These are phyloP conservation scores for Diutina siamensis DNA, from an alignment of 1,139 yeast genomes.

Conservation along the genomic window DNA sequence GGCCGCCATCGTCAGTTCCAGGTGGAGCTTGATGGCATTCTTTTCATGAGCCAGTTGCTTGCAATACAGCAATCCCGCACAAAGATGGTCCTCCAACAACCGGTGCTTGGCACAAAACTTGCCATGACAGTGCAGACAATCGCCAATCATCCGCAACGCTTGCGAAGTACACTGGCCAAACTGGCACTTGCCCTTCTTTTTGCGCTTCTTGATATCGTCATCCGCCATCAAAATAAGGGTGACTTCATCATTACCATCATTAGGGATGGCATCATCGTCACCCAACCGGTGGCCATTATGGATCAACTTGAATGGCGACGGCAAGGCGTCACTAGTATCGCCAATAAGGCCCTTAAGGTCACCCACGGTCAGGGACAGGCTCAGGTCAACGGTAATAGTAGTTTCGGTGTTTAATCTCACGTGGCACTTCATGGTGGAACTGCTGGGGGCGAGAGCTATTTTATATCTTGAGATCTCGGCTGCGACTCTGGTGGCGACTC, in stretches of 20 bases:
- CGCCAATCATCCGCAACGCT: constrained; percentile 79
- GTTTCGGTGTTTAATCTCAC: not conserved
- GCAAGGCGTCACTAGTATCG: constrained; percentile 17
- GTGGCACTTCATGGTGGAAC: not conserved
- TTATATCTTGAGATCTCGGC: no score
- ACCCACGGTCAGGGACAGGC: not conserved
- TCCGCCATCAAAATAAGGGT: constrained; percentile 36
- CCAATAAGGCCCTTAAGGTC: not conserved
- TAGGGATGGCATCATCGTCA: constrained; percentile 14
- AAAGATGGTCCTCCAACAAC: constrained; percentile 72
- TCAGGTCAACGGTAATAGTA: not conserved
- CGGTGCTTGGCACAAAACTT: constrained; percentile 84
- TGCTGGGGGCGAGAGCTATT: not conserved
- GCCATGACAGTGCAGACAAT: constrained; percentile 78
- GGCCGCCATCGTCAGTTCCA: constrained; percentile 3
- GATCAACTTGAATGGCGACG: constrained; percentile 36
- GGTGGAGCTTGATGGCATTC: constrained; percentile 5
- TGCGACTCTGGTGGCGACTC: not conserved
- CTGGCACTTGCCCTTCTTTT: constrained; percentile 53
- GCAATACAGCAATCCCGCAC: constrained; percentile 69
- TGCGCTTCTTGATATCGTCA: constrained; percentile 29
- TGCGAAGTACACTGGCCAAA: constrained; percentile 50
- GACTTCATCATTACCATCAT: constrained; percentile 14
- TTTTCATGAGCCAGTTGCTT: constrained; percentile 61
- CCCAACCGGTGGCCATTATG: constrained; percentile 37